A percentile compares a stretch with the other conserved stretches of the same genome.
phyloP scores from a whole-genome alignment of 73 alveolate species.

The Paramecium caudatum region DNA sequence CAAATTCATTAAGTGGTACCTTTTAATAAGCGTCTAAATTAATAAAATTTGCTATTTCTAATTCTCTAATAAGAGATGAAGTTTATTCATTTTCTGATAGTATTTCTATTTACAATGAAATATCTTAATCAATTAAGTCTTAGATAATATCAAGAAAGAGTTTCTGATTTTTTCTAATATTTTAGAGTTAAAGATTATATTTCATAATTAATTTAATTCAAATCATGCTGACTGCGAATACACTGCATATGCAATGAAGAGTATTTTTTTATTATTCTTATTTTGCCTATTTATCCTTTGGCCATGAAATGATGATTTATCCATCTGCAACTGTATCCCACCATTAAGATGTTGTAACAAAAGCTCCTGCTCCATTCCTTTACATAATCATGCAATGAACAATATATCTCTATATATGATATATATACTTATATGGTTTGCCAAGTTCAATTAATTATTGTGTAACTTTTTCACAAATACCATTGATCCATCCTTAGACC shows the following conservation, averaged over 20 bases:
- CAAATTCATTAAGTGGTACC: neutral
- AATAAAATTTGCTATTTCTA: neutral
- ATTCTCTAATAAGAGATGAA: neutral
- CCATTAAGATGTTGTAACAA: conserved; percentile 69
- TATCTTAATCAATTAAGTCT: neutral
- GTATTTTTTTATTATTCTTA: conserved; percentile 62
- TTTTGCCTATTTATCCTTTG: conserved; percentile 67
- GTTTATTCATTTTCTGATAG: too few relatives aligned
- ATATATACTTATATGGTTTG: conserved; percentile 52
- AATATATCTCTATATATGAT: neutral
- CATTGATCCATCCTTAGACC: conserved; percentile 60
- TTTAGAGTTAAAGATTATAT: neutral
- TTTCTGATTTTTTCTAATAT: neutral
- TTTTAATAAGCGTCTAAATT: neutral
- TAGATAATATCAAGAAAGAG: neutral
- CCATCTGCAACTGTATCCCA: conserved; percentile 74
- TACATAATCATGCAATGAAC: conserved; percentile 68
- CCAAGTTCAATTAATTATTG: conserved; percentile 41
- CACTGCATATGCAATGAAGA: conserved; percentile 64
- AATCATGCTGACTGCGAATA: conserved; percentile 66
- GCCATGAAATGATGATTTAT: conserved; percentile 52
- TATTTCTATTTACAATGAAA: neutral
- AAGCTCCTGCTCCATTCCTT: conserved; percentile 71
- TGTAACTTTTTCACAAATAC: conserved; percentile 54
- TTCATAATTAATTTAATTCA: conserved; percentile 35